Percentiles rank a stretch among this genome's conserved stretches.
Conservation (phyloP, 2,329 filamentous ascomycete species). For the Tolypocladium tundrense region DNA sequence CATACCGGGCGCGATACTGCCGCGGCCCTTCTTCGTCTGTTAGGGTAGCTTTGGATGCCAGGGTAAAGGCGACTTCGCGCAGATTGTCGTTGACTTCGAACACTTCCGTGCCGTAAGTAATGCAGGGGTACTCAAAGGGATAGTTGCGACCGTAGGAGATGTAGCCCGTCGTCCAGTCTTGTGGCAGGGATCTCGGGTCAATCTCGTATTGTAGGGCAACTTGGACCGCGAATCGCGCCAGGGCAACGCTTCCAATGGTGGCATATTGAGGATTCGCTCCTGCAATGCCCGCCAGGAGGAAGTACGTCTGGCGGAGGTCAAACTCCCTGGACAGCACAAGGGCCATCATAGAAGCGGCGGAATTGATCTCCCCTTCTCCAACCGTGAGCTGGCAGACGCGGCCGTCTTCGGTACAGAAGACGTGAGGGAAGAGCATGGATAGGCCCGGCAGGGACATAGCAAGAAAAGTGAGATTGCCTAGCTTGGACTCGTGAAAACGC, state of each 20-base stretch:
- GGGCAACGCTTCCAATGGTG: conserved; percentile 56
- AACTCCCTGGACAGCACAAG: conserved; percentile 52
- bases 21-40: conserved; percentile 37
- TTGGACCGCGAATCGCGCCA: conserved; percentile 61
- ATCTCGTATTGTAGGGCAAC: conserved; percentile 70
- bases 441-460: conserved; percentile 52
- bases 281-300: conserved; percentile 61
- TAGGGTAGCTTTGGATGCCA: conserved; percentile 42
- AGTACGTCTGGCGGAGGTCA: conserved; percentile 58
- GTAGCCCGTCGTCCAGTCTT: conserved; percentile 57
- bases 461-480: conserved; percentile 44
- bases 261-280: conserved; percentile 61
- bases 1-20: conserved; percentile 46
- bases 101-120: conserved; percentile 59
- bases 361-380: conserved; percentile 66
- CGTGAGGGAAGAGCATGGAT: conserved; percentile 53
- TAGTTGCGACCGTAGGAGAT: conserved; percentile 48
- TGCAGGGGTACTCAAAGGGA: conserved; percentile 46
- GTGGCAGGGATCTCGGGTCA: conserved; percentile 56
- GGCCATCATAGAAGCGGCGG: conserved; percentile 54
- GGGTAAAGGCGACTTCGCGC: conserved; percentile 38
- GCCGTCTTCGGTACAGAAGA: conserved; percentile 51
- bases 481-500: conserved; percentile 31
- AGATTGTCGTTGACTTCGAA: conserved; percentile 54
- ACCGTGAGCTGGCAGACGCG: conserved; percentile 59